Evolutionary conservation across 352 stramenopile species (phyloP).

Genomic region (Globisporangium parvum): DNA sequence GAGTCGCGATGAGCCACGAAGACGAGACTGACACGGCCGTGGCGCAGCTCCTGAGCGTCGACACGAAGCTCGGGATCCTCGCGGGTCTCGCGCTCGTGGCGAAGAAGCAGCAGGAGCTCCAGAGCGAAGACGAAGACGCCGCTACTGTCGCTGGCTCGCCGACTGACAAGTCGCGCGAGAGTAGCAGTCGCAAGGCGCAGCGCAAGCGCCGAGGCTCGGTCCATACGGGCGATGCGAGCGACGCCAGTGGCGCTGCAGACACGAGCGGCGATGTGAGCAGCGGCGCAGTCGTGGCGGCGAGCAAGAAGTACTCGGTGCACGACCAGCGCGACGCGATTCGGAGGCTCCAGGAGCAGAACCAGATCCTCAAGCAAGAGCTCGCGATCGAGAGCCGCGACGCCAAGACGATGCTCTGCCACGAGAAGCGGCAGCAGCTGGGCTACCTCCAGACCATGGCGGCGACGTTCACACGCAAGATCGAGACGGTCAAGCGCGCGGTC

Average conservation of each 20-base stretch:
- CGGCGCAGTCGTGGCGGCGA: background rate
- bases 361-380: conserved; percentile 69
- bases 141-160: conserved; percentile 1
- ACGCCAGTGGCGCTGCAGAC: background rate
- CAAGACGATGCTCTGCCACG: conserved; percentile 36
- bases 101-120: conserved; percentile 23
- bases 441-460: conserved; percentile 46
- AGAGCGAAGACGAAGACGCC: conserved; percentile 25
- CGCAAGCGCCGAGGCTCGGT: conserved; percentile 7
- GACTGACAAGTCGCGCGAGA: conserved; percentile 10
- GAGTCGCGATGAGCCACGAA: conserved; percentile 4
- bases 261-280: background rate
- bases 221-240: conserved; percentile 2
- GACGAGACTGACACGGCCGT: conserved; percentile 16
- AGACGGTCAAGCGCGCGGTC: conserved; percentile 31
- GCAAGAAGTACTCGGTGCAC: conserved; percentile 47
- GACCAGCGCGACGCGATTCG: conserved; percentile 68
- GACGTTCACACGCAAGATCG: conserved; percentile 45
- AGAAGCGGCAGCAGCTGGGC: conserved; percentile 52
- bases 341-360: conserved; percentile 66
- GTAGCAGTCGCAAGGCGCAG: conserved; percentile 2
- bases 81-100: conserved; percentile 40
- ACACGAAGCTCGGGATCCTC: conserved; percentile 54
- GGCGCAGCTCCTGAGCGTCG: conserved; percentile 24
- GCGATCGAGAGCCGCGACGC: conserved; percentile 62